These are phyloP conservation scores for Malassezia sp. DNA, from an alignment of 1,284 basidiomycete genomes.

Conservation along the genomic window DNA sequence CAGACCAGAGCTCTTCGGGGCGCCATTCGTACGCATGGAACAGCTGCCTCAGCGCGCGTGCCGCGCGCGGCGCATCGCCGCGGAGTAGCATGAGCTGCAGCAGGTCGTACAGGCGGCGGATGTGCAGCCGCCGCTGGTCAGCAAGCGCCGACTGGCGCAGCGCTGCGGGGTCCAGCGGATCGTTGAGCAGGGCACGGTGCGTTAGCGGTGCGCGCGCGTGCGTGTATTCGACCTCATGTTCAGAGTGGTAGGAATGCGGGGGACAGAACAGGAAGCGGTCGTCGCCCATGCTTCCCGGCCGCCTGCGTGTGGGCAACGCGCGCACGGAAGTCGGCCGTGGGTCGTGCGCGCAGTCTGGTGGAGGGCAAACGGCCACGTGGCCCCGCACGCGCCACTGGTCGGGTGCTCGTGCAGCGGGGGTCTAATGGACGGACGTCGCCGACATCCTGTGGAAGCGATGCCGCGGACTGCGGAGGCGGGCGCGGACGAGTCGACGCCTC, in stretches of 20 bases:
- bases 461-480: not conserved
- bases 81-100: constrained; percentile 11
- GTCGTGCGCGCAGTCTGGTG: no score
- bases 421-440: not conserved
- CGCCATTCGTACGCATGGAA: constrained; percentile 11
- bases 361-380: no score
- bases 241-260: constrained; percentile 8
- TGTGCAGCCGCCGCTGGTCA: constrained; percentile 6
- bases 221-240: constrained; percentile 3
- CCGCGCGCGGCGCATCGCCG: constrained; percentile 3
- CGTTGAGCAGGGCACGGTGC: not conserved
- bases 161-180: not conserved
- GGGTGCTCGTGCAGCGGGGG: not conserved
- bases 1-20: constrained; percentile 11
- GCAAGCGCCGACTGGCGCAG: not conserved
- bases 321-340: no score
- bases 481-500: constrained; percentile 8
- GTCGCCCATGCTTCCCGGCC: no score
- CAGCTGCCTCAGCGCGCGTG: constrained; percentile 3
- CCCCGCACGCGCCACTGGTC: no score
- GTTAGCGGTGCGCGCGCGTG: constrained; percentile 1
- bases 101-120: constrained; percentile 11
- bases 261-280: constrained; percentile 15
- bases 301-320: not conserved
- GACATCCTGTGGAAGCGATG: not conserved